Evolutionary conservation across 371 early-diverging fungal genomes (phyloP).

Genomic region (Mortierella sp.): DNA sequence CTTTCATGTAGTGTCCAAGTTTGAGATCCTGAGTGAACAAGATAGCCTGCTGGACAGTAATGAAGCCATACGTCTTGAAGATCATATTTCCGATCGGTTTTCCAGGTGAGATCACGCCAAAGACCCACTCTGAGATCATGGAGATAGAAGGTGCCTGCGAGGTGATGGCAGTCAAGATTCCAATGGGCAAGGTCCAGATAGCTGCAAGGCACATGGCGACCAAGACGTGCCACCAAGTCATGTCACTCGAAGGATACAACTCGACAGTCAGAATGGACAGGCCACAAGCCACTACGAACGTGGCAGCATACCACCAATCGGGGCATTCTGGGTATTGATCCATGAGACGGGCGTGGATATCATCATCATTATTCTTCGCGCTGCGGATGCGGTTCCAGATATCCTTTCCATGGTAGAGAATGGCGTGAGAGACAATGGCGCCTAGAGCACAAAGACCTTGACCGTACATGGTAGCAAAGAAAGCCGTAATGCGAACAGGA

Average conservation of each 20-base stretch:
- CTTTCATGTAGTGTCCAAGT: slow-evolving; percentile 74
- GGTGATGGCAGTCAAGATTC: slow-evolving; percentile 79
- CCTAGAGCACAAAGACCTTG: slow-evolving; percentile 69
- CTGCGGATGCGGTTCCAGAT: slow-evolving; percentile 52
- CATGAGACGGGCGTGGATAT: slow-evolving; percentile 79
- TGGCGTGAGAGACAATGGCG: slow-evolving; percentile 67
- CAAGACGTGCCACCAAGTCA: slow-evolving; percentile 80
- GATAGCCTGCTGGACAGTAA: slow-evolving; percentile 66
- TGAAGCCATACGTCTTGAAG: slow-evolving; percentile 66
- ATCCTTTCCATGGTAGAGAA: slow-evolving; percentile 65
- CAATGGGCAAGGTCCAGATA: slow-evolving; percentile 82
- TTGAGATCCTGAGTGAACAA: slow-evolving; percentile 62
- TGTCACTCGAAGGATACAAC: slow-evolving; percentile 61
- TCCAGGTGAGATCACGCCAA: slow-evolving; percentile 73
- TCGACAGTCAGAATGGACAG: slow-evolving; percentile 74
- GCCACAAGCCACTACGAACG: slow-evolving; percentile 69
- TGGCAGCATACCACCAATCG: slow-evolving; percentile 76
- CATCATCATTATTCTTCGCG: slow-evolving; percentile 62
- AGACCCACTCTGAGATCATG: slow-evolving; percentile 75
- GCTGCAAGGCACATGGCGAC: slow-evolving; percentile 73
- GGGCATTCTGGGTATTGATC: slow-evolving; percentile 70
- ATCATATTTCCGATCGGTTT: slow-evolving; percentile 58
- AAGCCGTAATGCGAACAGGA: slow-evolving; percentile 71
- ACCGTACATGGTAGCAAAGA: slow-evolving; percentile 73
- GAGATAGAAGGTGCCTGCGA: slow-evolving; percentile 79